Evolutionary conservation across 2,329 filamentous ascomycete genomes (phyloP).

Genomic region (Aureobasidium sp.): DNA sequence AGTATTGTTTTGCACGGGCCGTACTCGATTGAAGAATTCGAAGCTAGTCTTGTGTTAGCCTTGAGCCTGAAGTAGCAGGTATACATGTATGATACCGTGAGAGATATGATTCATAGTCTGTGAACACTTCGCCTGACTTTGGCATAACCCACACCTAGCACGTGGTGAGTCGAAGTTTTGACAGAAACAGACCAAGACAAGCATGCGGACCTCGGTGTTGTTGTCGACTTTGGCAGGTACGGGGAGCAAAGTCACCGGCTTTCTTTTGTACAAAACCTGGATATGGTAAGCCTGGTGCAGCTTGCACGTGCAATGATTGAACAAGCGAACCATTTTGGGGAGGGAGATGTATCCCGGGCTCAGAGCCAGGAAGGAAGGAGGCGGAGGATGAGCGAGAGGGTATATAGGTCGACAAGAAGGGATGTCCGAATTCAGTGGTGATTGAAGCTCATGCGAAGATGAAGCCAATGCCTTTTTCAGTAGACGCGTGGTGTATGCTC

Average conservation of each 20-base stretch:
- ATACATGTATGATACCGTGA: constrained; percentile 54
- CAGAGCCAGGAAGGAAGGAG: background rate
- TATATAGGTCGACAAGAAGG: background rate
- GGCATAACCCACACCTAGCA: constrained; percentile 82
- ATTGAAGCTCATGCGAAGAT: constrained; percentile 3
- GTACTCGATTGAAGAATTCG: constrained; percentile 88
- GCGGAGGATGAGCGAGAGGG: background rate
- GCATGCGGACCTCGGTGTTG: constrained; percentile 63
- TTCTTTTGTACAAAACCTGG: constrained; percentile 92
- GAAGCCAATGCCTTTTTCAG: constrained; percentile 9
- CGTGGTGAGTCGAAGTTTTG: background rate
- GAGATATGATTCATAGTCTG: constrained; percentile 81
- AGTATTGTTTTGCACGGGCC: constrained; percentile 22
- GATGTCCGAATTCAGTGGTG: background rate
- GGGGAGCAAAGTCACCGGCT: constrained; percentile 78
- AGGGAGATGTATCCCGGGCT: background rate
- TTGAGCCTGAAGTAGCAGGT: background rate
- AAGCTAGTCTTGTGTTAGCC: constrained; percentile 49
- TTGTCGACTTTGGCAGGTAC: constrained; percentile 70
- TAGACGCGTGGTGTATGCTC: constrained; percentile 2
- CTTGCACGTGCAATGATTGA: background rate
- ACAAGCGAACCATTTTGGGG: constrained; percentile 16
- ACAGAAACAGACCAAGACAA: background rate
- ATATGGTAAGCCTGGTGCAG: constrained; percentile 1
- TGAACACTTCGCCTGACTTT: constrained; percentile 84